These are phyloP conservation scores for Umbilicus rupestris DNA, from an alignment of 164 flowering plant genomes.

Conservation along the genomic window DNA sequence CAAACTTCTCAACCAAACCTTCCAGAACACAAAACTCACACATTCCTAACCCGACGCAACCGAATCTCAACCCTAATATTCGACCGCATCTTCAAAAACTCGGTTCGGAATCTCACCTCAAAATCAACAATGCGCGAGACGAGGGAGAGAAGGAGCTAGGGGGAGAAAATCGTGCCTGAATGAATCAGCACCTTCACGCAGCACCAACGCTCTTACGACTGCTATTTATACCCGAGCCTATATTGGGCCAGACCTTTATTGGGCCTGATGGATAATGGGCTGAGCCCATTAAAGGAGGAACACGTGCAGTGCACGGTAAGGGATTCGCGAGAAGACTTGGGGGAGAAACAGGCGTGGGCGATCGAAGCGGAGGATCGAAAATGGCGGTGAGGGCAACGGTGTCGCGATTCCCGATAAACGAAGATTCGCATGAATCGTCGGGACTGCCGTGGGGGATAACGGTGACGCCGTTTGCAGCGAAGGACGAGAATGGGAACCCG, in stretches of 20 bases:
- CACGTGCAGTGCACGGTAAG: background rate
- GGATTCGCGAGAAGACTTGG: background rate
- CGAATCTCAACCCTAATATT: background rate
- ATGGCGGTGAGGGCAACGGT: conserved; percentile 89
- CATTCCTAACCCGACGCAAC: background rate
- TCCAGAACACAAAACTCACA: background rate
- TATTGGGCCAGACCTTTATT: background rate
- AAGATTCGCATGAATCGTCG: conserved; percentile 55
- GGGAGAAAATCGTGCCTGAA: background rate
- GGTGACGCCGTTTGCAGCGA: conserved; percentile 70
- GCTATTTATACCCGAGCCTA: background rate
- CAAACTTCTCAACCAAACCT: background rate
- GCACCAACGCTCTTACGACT: too few species aligned
- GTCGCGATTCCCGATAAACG: conserved; percentile 61
- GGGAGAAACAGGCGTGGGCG: background rate
- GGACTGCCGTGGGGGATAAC: conserved; percentile 92
- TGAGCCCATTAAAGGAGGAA: too few species aligned
- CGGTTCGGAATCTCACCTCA: background rate
- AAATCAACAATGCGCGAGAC: background rate
- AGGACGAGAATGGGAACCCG: conserved; percentile 60
- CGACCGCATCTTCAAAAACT: background rate
- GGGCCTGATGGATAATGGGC: background rate
- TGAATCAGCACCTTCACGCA: background rate
- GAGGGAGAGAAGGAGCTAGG: background rate
- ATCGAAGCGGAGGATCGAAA: background rate